Percentiles rank a stretch among this genome's conserved stretches.
Evolutionary conservation across 2,329 filamentous ascomycete genomes (phyloP).

Genomic region (Aureobasidium lini): DNA sequence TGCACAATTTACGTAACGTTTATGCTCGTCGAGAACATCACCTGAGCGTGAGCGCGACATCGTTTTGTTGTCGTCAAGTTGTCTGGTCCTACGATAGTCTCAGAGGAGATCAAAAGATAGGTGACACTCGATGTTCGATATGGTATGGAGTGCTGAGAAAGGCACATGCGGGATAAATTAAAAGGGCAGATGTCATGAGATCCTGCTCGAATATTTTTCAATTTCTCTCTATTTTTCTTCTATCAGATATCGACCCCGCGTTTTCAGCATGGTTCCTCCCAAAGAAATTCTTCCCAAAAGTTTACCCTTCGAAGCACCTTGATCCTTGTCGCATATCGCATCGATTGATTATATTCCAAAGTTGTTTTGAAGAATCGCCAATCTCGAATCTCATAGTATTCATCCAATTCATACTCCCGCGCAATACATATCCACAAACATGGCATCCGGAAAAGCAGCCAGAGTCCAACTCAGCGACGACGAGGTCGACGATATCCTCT

Average conservation of each 20-base stretch:
- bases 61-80: background rate
- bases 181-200: background rate
- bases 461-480: slow-evolving; percentile 38
- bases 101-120: no score
- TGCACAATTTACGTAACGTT: background rate
- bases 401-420: background rate
- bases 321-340: background rate
- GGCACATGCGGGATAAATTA: background rate
- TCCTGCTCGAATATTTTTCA: background rate
- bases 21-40: background rate
- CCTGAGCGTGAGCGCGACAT: background rate
- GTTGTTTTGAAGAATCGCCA: background rate
- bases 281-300: slow-evolving; percentile 6
- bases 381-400: background rate
- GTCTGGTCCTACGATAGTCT: no score
- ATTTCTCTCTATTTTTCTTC: background rate
- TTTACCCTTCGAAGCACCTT: background rate
- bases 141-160: no score
- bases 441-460: slow-evolving; percentile 13
- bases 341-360: background rate
- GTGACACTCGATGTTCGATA: no score
- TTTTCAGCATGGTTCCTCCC: background rate
- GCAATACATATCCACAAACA: background rate
- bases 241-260: background rate
- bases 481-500: slow-evolving; percentile 85